phyloP scores from a whole-genome alignment of 495 filamentous ascomycete genomes.

The Hypoxylon fuscum region DNA sequence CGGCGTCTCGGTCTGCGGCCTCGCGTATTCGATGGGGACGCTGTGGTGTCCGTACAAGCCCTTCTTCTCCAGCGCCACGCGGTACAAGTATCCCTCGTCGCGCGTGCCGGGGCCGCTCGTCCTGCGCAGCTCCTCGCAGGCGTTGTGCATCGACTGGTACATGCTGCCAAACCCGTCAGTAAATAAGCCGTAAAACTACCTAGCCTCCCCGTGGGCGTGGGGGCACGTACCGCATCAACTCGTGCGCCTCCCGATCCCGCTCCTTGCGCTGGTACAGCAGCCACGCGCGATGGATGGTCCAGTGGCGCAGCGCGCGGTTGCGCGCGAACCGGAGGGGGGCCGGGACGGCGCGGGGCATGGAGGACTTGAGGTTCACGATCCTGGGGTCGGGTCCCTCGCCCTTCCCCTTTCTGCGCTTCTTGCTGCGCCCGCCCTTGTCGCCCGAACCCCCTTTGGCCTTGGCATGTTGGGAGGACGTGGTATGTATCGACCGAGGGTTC shows the following conservation, averaged over 20 bases:
- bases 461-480: slow-evolving; percentile 14
- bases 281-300: slow-evolving; percentile 99
- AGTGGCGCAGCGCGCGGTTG: slow-evolving; percentile 90
- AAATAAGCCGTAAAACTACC: background rate
- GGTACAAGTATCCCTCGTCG: slow-evolving; percentile 81
- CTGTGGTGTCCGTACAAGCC: slow-evolving; percentile 69
- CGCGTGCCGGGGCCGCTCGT: slow-evolving; percentile 65
- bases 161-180: slow-evolving; percentile 42
- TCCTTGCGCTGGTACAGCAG: slow-evolving; percentile 72
- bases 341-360: slow-evolving; percentile 54
- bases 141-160: slow-evolving; percentile 79
- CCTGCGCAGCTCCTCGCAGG: slow-evolving; percentile 82
- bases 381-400: slow-evolving; percentile 32
- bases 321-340: slow-evolving; percentile 87
- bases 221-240: slow-evolving; percentile 65
- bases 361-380: slow-evolving; percentile 38
- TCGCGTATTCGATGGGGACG: slow-evolving; percentile 88
- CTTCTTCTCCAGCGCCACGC: slow-evolving; percentile 85
- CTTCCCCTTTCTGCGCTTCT: slow-evolving; percentile 18
- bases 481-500: slow-evolving; percentile 32
- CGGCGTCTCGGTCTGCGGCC: slow-evolving; percentile 82
- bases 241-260: slow-evolving; percentile 65
- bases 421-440: slow-evolving; percentile 5
- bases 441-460: slow-evolving; percentile 11
- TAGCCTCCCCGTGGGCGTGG: background rate